phyloP scores from a whole-genome alignment of 176 grass and related monocot species.

The Cenchrus americanus region DNA sequence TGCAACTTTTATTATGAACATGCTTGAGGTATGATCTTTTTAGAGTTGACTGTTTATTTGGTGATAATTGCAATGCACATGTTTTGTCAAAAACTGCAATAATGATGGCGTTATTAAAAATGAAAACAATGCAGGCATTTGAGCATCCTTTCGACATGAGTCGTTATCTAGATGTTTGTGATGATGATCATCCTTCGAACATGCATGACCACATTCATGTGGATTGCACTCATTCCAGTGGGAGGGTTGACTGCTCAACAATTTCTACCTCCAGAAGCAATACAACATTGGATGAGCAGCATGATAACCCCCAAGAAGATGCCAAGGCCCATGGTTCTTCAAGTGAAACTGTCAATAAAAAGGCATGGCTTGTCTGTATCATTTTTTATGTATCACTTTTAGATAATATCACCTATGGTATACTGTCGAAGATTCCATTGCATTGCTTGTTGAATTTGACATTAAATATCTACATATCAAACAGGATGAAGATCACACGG shows the following conservation, averaged over 20 bases:
- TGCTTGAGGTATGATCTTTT: constrained; percentile 86
- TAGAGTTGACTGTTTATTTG: constrained; percentile 25
- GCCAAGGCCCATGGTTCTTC: constrained; percentile 24
- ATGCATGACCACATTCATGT: constrained; percentile 52
- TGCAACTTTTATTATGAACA: constrained; percentile 88
- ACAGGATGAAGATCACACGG: constrained; percentile 54
- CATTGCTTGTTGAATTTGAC: constrained; percentile 52
- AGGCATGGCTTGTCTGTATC: constrained; percentile 45
- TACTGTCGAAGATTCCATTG: constrained; percentile 43
- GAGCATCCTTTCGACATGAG: constrained; percentile 93
- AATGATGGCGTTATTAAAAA: constrained; percentile 27
- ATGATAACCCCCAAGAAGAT: constrained; percentile 32
- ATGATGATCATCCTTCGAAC: constrained; percentile 47
- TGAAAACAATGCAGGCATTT: constrained; percentile 75
- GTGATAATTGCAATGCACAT: constrained; percentile 27
- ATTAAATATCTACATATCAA: constrained; percentile 64
- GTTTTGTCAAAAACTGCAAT: constrained; percentile 17
- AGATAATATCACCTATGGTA: constrained; percentile 4
- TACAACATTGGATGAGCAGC: constrained; percentile 29
- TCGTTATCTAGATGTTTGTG: constrained; percentile 63
- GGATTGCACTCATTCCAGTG: constrained; percentile 44
- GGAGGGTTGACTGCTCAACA: constrained; percentile 42
- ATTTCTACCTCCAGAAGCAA: constrained; percentile 36
- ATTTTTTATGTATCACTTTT: constrained; percentile 17
- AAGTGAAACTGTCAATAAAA: constrained; percentile 50